Base-by-base conservation (phyloP, 352 stramenopile species). In the Phytophthora sansomeana region DNA sequence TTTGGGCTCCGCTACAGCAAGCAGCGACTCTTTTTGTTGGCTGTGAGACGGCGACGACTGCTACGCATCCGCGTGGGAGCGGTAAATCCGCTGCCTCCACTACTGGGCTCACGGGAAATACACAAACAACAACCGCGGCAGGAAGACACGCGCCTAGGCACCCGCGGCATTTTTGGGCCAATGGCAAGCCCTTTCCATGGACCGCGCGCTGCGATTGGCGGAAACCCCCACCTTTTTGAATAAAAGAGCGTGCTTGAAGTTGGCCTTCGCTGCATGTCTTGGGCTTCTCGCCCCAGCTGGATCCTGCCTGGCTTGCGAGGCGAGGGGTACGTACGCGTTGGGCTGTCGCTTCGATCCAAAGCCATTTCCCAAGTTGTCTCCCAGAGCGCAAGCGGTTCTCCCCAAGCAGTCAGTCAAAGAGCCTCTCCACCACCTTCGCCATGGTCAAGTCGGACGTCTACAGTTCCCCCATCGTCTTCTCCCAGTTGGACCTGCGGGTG, bases 391-490 rank as follows among this genome's bases (percentile, higher is more conserved):
- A 85, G 69, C 35, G 48, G 51, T 67, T 59, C 53, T 71, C n/a
- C n/a, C n/a, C n/a, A n/a, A n/a, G n/a, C n/a, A n/a, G n/a, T 47
- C 44, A 28, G 13, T 53, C 44, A 32, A 48, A 72, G 39, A 35
- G 13, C 29, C 10, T 26, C 9, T 30, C n/a, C 33, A 60, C 14
- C 30, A n/a, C 19, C 19, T 21, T 7, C n/a, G 67, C 21, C 41
- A 92, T 92, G 81, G 83, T 86, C 73, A 92, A 92, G 74, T 87
- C 75, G 28, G 83, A 92, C 72, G 81, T 92, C 55, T 90, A 90
- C 74, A 84, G 69, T 50, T 90, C 83, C 21, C 83, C 83, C 10
- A 89, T 90, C 58, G 73, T 90, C 32, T 92, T 91, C 60, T 69
- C 74, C 21, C 79, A 90, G 58, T 50, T 90, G 62, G 84, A 92